phyloP scores from a whole-genome alignment of 2,329 filamentous ascomycete species.

The Septoria petroselini region DNA sequence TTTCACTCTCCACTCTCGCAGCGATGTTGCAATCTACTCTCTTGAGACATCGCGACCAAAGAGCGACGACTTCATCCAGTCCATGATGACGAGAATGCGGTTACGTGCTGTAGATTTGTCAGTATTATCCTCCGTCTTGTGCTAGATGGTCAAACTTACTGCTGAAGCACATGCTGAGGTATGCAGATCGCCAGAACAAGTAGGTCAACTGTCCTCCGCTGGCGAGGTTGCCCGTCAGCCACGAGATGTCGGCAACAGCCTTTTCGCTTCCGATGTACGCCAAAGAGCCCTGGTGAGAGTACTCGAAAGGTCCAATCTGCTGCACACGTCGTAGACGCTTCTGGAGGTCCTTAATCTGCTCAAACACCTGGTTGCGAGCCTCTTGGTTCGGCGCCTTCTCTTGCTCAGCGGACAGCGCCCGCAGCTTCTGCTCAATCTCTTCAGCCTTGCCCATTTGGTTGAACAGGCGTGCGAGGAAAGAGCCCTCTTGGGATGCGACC shows the following conservation, averaged over 20 bases:
- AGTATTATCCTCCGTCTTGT: constrained; percentile 14
- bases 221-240: constrained; percentile 95
- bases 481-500: constrained; percentile 92
- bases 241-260: constrained; percentile 94
- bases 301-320: constrained; percentile 96
- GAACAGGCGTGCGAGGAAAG: constrained; percentile 91
- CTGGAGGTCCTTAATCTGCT: constrained; percentile 82
- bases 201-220: constrained; percentile 86
- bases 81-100: constrained; percentile 83
- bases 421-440: constrained; percentile 71
- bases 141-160: constrained; percentile 58
- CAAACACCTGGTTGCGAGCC: constrained; percentile 55
- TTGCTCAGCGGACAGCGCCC: constrained; percentile 60
- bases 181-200: constrained; percentile 96
- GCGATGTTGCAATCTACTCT: constrained; percentile 51
- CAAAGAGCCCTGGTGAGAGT: constrained; percentile 93
- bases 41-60: constrained; percentile 93
- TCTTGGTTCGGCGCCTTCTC: constrained; percentile 66
- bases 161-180: constrained; percentile 99
- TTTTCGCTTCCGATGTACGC: constrained; percentile 98
- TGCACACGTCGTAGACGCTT: constrained; percentile 84
- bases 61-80: constrained; percentile 95
- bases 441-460: constrained; percentile 99
- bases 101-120: constrained; percentile 67
- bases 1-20: background rate